These are phyloP conservation scores for Wickerhamomyces tratensis DNA, from an alignment of 805 yeast genomes.

Conservation along the genomic window DNA sequence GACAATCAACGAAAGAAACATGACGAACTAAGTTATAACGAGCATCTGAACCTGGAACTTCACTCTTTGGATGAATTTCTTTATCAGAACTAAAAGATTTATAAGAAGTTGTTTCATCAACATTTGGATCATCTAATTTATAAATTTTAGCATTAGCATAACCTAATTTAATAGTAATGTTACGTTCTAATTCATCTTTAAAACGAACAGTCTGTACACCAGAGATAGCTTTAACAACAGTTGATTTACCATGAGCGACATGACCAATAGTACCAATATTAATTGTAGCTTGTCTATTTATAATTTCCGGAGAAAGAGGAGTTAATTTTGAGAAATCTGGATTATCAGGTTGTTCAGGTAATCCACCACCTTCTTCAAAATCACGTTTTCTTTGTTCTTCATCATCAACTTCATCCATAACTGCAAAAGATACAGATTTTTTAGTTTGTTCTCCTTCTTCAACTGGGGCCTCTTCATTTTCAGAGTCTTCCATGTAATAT, in stretches of 20 bases:
- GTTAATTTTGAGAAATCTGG: slow-evolving; percentile 77
- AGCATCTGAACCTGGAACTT: slow-evolving; percentile 79
- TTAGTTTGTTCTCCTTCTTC: slow-evolving; percentile 34
- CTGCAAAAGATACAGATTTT: slow-evolving; percentile 80
- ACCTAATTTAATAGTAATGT: slow-evolving; percentile 96
- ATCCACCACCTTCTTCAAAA: slow-evolving; percentile 97
- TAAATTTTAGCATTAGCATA: slow-evolving; percentile 98
- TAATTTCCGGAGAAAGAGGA: slow-evolving; percentile 90
- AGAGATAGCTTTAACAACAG: slow-evolving; percentile 92
- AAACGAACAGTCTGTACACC: slow-evolving; percentile 99
- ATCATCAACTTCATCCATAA: slow-evolving; percentile 55
- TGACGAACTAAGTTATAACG: slow-evolving; percentile 89
- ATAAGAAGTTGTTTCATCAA: slow-evolving; percentile 94
- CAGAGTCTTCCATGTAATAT: slow-evolving; percentile 26
- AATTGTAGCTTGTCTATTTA: slow-evolving; percentile 97
- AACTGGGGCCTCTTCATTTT: slow-evolving; percentile 27
- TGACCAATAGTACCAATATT: slow-evolving; percentile 97
- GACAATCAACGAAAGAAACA: slow-evolving; percentile 98
- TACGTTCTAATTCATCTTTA: slow-evolving; percentile 98
- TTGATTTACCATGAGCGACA: slow-evolving; percentile 92
- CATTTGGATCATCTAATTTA: slow-evolving; percentile 74
- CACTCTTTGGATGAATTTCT: slow-evolving; percentile 90
- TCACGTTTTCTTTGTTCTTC: slow-evolving; percentile 76
- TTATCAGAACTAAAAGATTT: slow-evolving; percentile 89
- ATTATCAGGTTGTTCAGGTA: slow-evolving; percentile 90